phyloP scores from a whole-genome alignment of 441 rosid species.

The Sinapis alba region DNA sequence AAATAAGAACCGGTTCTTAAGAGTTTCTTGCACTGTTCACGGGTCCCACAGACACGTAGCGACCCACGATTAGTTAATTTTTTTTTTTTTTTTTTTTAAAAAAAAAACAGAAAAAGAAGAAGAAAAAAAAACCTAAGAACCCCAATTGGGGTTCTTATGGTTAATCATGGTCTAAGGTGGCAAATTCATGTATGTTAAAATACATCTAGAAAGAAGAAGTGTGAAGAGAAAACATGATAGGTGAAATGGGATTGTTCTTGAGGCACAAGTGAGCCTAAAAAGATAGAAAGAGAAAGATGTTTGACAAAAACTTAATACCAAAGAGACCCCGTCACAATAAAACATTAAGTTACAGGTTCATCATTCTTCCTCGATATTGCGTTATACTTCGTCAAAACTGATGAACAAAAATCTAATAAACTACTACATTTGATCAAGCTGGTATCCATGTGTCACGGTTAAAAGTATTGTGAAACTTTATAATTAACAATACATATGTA shows the following conservation, averaged over 20 bases:
- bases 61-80: no score
- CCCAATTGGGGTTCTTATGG: no score
- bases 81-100: no score
- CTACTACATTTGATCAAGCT: conserved; percentile 24
- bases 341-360: conserved; percentile 41
- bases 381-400: conserved; percentile 39
- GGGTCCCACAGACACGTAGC: no score
- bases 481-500: conserved; percentile 11
- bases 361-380: conserved; percentile 37
- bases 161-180: no score
- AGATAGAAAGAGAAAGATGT: conserved; percentile 43
- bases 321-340: conserved; percentile 44
- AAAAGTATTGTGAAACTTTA: conserved; percentile 21
- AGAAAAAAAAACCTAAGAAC: no score
- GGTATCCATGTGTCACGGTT: conserved; percentile 38
- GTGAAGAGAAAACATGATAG: conserved; percentile 55
- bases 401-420: conserved; percentile 27
- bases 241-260: conserved; percentile 54
- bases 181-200: not conserved
- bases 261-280: conserved; percentile 38
- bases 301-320: conserved; percentile 67
- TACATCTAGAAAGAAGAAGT: conserved; percentile 29
- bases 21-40: no score
- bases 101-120: no score
- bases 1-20: no score